phyloP scores from a whole-genome alignment of 164 flowering plant genomes.

The Echeveria elegans region DNA sequence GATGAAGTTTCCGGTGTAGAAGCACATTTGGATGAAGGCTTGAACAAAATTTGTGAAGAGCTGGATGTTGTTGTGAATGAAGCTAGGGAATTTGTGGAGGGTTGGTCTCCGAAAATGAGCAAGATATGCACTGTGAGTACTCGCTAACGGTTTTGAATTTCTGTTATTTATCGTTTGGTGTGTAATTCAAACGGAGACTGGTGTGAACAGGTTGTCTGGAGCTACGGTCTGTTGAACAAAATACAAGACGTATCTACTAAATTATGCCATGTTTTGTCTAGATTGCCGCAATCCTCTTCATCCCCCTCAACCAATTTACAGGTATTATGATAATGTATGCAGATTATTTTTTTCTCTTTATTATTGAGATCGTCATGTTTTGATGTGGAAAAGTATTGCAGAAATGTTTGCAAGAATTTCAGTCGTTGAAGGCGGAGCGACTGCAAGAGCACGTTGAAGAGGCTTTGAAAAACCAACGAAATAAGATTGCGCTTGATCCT shows the following conservation, averaged over 20 bases:
- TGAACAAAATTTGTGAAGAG: conserved; percentile 57
- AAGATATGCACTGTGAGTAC: conserved; percentile 59
- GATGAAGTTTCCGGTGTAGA: conserved; percentile 51
- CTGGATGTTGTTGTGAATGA: conserved; percentile 64
- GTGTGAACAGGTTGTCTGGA: conserved; percentile 43
- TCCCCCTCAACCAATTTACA: conserved; percentile 34
- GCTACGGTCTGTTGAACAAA: conserved; percentile 41
- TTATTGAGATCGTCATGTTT: conserved; percentile 1
- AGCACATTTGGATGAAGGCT: conserved; percentile 35
- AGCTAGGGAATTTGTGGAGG: conserved; percentile 78
- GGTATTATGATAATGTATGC: conserved; percentile 25
- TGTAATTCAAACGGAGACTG: neutral
- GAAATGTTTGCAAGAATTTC: conserved; percentile 54
- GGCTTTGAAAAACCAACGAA: conserved; percentile 41
- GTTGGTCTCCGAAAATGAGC: conserved; percentile 73
- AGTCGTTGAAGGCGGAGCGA: conserved; percentile 35
- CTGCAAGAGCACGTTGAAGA: conserved; percentile 39
- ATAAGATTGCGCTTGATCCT: conserved; percentile 24
- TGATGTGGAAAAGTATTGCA: conserved; percentile 23
- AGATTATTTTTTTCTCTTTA: neutral
- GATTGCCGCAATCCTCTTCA: conserved; percentile 35
- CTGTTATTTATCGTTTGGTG: neutral
- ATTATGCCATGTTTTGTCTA: conserved; percentile 33
- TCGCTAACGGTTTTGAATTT: neutral
- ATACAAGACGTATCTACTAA: conserved; percentile 39